Percentiles rank a stretch among this genome's conserved stretches.
These are phyloP conservation scores for Quercus cerris DNA, from an alignment of 306 rosid genomes.

Conservation along the genomic window DNA sequence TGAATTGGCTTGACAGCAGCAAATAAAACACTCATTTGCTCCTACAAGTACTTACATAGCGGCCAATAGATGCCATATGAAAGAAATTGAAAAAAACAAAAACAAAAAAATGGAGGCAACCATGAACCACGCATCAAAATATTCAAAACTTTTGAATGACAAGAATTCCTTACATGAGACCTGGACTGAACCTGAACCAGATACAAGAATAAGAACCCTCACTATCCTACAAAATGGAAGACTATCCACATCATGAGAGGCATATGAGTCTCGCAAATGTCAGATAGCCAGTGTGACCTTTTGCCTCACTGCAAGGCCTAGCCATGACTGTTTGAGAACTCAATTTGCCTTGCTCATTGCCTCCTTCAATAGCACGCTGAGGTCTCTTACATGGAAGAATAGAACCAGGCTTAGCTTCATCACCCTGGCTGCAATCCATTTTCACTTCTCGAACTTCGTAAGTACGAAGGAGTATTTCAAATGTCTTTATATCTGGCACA, in stretches of 20 bases:
- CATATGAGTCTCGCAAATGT: conserved; percentile 82
- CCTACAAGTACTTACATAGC: background rate
- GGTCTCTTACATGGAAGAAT: conserved; percentile 64
- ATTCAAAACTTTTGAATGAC: background rate
- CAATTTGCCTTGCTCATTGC: conserved; percentile 26
- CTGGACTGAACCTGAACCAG: background rate
- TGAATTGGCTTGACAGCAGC: too few relatives aligned
- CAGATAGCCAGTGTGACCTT: conserved; percentile 92
- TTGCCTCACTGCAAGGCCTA: conserved; percentile 67
- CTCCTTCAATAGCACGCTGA: conserved; percentile 50
- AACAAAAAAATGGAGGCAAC: background rate
- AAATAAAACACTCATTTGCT: background rate
- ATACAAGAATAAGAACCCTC: background rate
- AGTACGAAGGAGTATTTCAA: conserved; percentile 76
- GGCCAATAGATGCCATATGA: background rate
- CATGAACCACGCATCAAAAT: background rate
- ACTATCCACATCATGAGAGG: conserved; percentile 24
- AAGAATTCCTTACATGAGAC: background rate
- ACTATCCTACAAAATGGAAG: conserved; percentile 12
- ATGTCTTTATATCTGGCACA: conserved; percentile 74
- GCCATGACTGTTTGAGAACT: conserved; percentile 56
- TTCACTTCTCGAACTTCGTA: conserved; percentile 71
- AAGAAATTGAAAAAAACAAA: background rate
- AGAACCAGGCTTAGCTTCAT: conserved; percentile 32
- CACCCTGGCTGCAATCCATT: conserved; percentile 19